phyloP scores from a whole-genome alignment of 768 basidiomycete genomes.

The Boletus edulis region DNA sequence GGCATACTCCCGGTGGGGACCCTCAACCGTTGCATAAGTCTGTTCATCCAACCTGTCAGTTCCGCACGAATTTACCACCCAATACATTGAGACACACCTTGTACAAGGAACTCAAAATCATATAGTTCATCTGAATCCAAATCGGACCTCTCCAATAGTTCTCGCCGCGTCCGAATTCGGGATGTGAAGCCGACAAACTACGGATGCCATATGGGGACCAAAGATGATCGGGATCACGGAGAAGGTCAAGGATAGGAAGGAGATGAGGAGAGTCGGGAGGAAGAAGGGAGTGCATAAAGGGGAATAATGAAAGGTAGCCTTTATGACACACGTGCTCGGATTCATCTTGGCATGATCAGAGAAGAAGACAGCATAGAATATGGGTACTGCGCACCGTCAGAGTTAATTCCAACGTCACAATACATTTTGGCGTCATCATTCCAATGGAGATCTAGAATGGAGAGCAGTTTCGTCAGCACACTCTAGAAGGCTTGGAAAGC shows the following conservation, averaged over 20 bases:
- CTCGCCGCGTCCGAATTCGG: constrained; percentile 89
- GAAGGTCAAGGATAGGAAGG: constrained; percentile 73
- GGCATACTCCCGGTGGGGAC: constrained; percentile 79
- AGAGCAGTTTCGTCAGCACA: neutral
- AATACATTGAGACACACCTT: constrained; percentile 44
- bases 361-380: neutral
- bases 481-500: neutral
- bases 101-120: constrained; percentile 75
- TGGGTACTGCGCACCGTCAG: constrained; percentile 58
- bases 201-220: constrained; percentile 93
- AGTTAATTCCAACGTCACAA: constrained; percentile 83
- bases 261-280: constrained; percentile 76
- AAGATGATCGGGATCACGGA: constrained; percentile 77
- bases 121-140: constrained; percentile 98
- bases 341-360: constrained; percentile 58
- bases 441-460: constrained; percentile 82
- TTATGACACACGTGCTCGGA: constrained; percentile 88
- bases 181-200: constrained; percentile 82
- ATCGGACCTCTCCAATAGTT: constrained; percentile 98
- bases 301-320: constrained; percentile 94
- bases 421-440: constrained; percentile 88
- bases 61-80: neutral
- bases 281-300: constrained; percentile 82
- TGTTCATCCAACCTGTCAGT: constrained; percentile 29
- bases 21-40: constrained; percentile 75